A percentile compares a stretch with the other conserved stretches of the same genome.
Evolutionary conservation across 352 stramenopile genomes (phyloP).

Genomic region (Globisporangium viniferum): DNA sequence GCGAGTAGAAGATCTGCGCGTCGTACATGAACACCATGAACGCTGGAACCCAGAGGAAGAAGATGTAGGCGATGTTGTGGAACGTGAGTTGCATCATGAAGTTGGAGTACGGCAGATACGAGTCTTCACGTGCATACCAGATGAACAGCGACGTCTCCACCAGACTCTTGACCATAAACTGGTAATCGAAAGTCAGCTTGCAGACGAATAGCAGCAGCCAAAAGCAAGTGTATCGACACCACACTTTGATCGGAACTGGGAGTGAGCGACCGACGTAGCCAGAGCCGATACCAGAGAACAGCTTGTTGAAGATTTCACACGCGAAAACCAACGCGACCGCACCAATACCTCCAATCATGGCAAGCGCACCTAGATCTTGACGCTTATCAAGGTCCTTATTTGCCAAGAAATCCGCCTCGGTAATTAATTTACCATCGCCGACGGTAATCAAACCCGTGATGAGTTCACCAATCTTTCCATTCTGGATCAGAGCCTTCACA

Average conservation of each 20-base stretch:
- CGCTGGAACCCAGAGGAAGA: constrained; percentile 79
- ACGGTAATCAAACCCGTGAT: constrained; percentile 46
- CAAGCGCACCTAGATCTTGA: constrained; percentile 54
- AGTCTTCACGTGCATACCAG: constrained; percentile 67
- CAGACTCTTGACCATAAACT: constrained; percentile 83
- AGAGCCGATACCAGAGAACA: constrained; percentile 62
- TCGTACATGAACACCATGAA: constrained; percentile 88
- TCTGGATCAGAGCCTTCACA: constrained; percentile 59
- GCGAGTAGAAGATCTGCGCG: constrained; percentile 83
- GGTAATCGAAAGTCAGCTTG: constrained; percentile 85
- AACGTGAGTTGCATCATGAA: constrained; percentile 82
- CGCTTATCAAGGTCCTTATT: constrained; percentile 30
- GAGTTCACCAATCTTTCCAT: constrained; percentile 60
- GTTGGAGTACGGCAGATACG: constrained; percentile 78
- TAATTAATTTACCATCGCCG: constrained; percentile 23
- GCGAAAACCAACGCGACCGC: constrained; percentile 47
- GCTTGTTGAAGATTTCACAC: constrained; percentile 72
- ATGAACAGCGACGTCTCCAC: constrained; percentile 86
- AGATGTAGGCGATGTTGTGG: constrained; percentile 84
- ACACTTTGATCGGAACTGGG: constrained; percentile 61
- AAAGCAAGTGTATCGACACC: constrained; percentile 82
- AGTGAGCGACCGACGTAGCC: constrained; percentile 78
- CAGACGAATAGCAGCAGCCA: constrained; percentile 71
- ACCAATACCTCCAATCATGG: constrained; percentile 52
- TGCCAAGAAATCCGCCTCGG: constrained; percentile 13